phyloP scores from a whole-genome alignment of 371 early-diverging fungal species.

The Lichtheimia ornata region DNA sequence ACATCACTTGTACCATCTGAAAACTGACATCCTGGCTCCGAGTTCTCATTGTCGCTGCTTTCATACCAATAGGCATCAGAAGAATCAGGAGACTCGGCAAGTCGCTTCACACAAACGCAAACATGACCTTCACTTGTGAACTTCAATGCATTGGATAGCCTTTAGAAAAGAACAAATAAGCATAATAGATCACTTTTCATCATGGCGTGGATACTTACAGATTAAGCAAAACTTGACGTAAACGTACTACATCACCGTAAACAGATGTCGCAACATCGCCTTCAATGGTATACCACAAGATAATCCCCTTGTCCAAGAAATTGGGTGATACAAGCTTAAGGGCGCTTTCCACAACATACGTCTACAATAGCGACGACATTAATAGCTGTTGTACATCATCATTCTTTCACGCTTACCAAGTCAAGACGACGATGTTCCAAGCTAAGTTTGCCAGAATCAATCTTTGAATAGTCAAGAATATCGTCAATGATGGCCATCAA shows the following conservation, averaged over 20 bases:
- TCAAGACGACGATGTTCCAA: conserved; percentile 42
- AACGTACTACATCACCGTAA: conserved; percentile 51
- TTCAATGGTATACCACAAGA: conserved; percentile 22
- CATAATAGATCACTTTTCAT: neutral
- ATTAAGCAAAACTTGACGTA: conserved; percentile 55
- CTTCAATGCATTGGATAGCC: conserved; percentile 23
- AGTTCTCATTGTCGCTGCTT: neutral
- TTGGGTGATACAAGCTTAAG: conserved; percentile 36
- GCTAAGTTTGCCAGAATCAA: conserved; percentile 55
- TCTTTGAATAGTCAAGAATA: conserved; percentile 61
- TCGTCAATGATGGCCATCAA: conserved; percentile 57
- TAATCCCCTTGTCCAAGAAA: conserved; percentile 26
- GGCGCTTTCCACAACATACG: conserved; percentile 43
- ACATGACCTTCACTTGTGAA: conserved; percentile 21
- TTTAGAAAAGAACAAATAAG: neutral
- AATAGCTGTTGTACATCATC: neutral
- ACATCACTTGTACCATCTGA: neutral
- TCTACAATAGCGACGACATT: conserved; percentile 4
- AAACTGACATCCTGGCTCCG: neutral
- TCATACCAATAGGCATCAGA: neutral
- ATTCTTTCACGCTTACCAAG: conserved; percentile 18
- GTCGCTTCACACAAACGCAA: neutral
- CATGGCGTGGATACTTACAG: conserved; percentile 19
- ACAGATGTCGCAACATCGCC: conserved; percentile 27
- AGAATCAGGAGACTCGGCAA: neutral